These are phyloP conservation scores for Cylindrotheca closterium DNA, from an alignment of 108 stramenopile species.

Conservation along the genomic window DNA sequence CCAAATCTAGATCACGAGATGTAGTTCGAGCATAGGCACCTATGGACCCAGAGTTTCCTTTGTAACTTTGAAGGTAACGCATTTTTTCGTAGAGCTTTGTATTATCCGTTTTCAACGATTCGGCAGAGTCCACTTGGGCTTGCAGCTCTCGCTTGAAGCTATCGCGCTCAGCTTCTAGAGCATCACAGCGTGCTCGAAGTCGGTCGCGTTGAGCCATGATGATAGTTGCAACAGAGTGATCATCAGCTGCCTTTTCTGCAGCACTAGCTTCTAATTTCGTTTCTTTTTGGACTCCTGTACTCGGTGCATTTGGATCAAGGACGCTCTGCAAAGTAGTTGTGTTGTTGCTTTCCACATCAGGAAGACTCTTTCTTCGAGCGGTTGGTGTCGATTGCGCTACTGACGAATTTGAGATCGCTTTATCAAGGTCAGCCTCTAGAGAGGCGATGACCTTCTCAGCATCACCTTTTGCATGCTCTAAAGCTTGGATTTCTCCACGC, in stretches of 20 bases:
- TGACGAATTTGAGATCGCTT: constrained; percentile 57
- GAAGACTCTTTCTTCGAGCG: constrained; percentile 8
- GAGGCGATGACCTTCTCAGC: constrained; percentile 66
- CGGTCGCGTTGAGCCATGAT: constrained; percentile 90
- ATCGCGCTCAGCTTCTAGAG: constrained; percentile 83
- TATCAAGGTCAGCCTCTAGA: constrained; percentile 78
- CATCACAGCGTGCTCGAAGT: constrained; percentile 69
- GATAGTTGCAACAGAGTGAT: constrained; percentile 89
- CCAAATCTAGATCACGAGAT: constrained; percentile 82
- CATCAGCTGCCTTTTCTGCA: constrained; percentile 69
- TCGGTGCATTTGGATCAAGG: constrained; percentile 63
- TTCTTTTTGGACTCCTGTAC: constrained; percentile 20
- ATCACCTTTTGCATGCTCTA: constrained; percentile 58
- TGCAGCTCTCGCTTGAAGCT: constrained; percentile 88
- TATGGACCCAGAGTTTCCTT: constrained; percentile 3
- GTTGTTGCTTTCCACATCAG: constrained; percentile 26
- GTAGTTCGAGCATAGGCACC: constrained; percentile 24
- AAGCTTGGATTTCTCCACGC: constrained; percentile 31
- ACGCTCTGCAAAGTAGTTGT: constrained; percentile 62
- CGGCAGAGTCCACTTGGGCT: constrained; percentile 68
- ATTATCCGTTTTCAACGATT: constrained; percentile 82
- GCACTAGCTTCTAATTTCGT: constrained; percentile 20
- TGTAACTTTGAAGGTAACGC: constrained; percentile 79
- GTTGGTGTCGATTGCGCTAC: constrained; percentile 14
- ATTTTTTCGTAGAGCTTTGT: constrained; percentile 91